These are phyloP conservation scores for Murraya koenigii DNA, from an alignment of 345 rosid genomes.

Conservation along the genomic window DNA sequence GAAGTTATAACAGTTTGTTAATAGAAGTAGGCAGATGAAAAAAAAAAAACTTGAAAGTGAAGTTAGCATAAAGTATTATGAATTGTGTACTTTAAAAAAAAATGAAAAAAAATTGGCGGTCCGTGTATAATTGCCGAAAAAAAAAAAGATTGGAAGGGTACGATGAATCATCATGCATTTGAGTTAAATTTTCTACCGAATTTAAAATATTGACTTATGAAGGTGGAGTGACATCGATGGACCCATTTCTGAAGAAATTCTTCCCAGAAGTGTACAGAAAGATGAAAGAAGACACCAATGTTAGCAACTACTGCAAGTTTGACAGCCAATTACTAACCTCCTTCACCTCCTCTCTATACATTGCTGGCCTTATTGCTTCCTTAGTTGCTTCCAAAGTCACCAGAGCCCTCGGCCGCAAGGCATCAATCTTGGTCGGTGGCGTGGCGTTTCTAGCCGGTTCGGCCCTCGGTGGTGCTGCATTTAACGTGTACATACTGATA, in stretches of 20 bases:
- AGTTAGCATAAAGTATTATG: no score
- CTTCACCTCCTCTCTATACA: slow-evolving; percentile 56
- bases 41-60: no score
- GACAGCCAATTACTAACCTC: slow-evolving; percentile 35
- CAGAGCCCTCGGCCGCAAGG: slow-evolving; percentile 55
- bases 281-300: slow-evolving; percentile 18
- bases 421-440: slow-evolving; percentile 59
- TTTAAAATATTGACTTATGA: not conserved
- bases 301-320: slow-evolving; percentile 49
- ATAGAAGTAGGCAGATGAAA: no score
- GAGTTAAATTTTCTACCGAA: no score
- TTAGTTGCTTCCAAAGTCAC: slow-evolving; percentile 60
- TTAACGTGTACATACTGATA: slow-evolving; percentile 53
- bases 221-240: slow-evolving; percentile 35
- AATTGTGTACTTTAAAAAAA: no score
- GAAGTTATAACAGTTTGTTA: no score
- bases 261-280: slow-evolving; percentile 42
- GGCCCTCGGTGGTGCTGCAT: slow-evolving; percentile 55
- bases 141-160: no score
- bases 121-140: no score
- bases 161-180: no score
- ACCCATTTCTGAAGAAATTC: slow-evolving; percentile 35
- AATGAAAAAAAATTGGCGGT: no score
- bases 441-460: slow-evolving; percentile 58
- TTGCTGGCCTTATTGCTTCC: slow-evolving; percentile 60